These are phyloP conservation scores for Amaranthus tricolor DNA, from an alignment of 179 eudicot genomes.

Conservation along the genomic window DNA sequence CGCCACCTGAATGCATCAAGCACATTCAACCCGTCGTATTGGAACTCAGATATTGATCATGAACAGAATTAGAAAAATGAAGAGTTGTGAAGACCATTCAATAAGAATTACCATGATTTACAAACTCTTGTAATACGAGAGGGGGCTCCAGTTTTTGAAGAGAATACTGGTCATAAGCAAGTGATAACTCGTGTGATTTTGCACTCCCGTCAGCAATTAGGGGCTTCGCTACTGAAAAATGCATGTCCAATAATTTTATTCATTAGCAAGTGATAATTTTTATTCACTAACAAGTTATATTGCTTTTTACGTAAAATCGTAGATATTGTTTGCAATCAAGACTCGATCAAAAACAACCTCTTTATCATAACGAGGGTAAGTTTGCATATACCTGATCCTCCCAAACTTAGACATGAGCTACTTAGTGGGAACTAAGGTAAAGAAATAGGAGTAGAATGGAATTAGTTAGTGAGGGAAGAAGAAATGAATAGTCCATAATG, in stretches of 20 bases:
- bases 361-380: too few relatives aligned
- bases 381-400: too few relatives aligned
- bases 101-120: constrained; percentile 65
- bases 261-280: not conserved
- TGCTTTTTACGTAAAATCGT: too few relatives aligned
- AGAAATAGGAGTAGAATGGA: too few relatives aligned
- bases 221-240: constrained; percentile 84
- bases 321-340: too few relatives aligned
- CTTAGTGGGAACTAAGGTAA: too few relatives aligned
- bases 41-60: not conserved
- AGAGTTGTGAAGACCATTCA: not conserved
- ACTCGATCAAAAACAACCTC: too few relatives aligned
- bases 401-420: too few relatives aligned
- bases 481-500: not conserved
- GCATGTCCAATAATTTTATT: not conserved
- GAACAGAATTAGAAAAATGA: not conserved
- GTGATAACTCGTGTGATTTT: constrained; percentile 82
- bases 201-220: constrained; percentile 70
- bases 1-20: constrained; percentile 60
- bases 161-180: constrained; percentile 82
- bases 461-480: not conserved
- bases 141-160: constrained; percentile 87
- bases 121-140: constrained; percentile 81
- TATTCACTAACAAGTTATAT: too few relatives aligned
- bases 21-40: not conserved